phyloP scores from a whole-genome alignment of 768 basidiomycete genomes.

The Lentinula boryana region DNA sequence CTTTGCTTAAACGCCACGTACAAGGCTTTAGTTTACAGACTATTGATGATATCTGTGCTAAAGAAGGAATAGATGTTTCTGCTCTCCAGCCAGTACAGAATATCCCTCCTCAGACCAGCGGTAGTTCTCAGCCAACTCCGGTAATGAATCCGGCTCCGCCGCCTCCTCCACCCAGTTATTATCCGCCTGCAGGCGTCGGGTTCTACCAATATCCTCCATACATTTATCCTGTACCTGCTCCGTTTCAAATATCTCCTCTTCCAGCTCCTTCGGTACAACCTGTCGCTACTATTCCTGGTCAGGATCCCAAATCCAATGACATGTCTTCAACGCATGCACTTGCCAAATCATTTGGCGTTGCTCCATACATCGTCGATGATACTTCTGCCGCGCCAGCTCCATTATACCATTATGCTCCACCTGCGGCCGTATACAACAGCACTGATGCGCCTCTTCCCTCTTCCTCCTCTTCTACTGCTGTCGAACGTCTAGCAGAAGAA shows the following conservation, averaged over 20 bases:
- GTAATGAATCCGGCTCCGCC: conserved; percentile 30
- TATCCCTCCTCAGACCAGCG: conserved; percentile 20
- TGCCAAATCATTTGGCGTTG: conserved; percentile 76
- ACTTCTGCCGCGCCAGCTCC: conserved; percentile 26
- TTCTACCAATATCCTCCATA: conserved; percentile 22
- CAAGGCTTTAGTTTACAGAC: conserved; percentile 62
- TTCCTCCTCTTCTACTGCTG: conserved; percentile 29
- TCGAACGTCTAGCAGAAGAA: conserved; percentile 45
- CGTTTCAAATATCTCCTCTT: conserved; percentile 7
- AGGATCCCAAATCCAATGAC: conserved; percentile 76
- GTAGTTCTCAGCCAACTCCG: conserved; percentile 29
- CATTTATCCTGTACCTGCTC: conserved; percentile 17
- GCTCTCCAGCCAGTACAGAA: conserved; percentile 18
- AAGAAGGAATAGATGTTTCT: conserved; percentile 60
- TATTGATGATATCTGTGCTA: conserved; percentile 57
- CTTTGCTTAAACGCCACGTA: conserved; percentile 68
- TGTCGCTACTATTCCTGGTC: conserved; percentile 48
- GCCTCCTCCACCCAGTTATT: conserved; percentile 34
- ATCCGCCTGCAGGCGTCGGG: conserved; percentile 31
- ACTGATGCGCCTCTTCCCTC: background rate
- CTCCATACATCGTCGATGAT: conserved; percentile 61
- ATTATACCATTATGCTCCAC: background rate
- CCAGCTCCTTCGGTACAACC: conserved; percentile 14
- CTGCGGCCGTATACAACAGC: background rate
- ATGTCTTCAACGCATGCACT: conserved; percentile 72